Percentiles rank a stretch among this genome's conserved stretches.
Conservation (phyloP, 1,139 yeast species). For the Blastobotrys illinoisensis region DNA sequence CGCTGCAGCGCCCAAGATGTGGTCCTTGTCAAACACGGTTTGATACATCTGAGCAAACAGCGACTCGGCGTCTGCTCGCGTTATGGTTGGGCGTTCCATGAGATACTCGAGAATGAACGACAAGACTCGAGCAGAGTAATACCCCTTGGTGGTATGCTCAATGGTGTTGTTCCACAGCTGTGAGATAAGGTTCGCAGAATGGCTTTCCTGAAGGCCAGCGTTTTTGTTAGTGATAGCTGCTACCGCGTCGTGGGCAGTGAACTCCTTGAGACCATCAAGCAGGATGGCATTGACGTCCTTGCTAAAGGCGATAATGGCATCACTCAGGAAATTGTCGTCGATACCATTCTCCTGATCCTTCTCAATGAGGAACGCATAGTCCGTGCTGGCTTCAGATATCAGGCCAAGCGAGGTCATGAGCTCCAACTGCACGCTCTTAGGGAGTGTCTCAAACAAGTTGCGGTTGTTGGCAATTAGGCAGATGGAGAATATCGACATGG, state of each 20-base stretch:
- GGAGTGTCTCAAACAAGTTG: conserved; percentile 10
- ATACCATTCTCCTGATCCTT: conserved; percentile 12
- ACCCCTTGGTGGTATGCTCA: conserved; percentile 13
- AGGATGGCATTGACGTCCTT: conserved; percentile 12
- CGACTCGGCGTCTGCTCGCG: conserved; percentile 12
- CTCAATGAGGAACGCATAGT: conserved; percentile 15
- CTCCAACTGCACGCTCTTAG: conserved; percentile 11
- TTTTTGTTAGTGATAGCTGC: conserved; percentile 6
- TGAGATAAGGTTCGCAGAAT: conserved; percentile 9
- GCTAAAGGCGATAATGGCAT: conserved; percentile 14
- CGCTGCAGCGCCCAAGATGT: conserved; percentile 15
- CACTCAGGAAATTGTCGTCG: conserved; percentile 14
- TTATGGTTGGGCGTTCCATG: conserved; percentile 11
- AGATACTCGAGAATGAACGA: conserved; percentile 13
- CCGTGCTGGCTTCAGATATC: conserved; percentile 14
- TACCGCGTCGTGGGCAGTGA: conserved; percentile 11
- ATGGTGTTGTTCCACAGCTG: conserved; percentile 14
- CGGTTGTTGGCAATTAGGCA: conserved; percentile 13
- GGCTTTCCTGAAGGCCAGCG: conserved; percentile 1
- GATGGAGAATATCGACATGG: conserved; percentile 14
- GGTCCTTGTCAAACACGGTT: conserved; percentile 7
- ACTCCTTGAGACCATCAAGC: conserved; percentile 9
- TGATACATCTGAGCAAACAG: conserved; percentile 10
- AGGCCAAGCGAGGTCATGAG: conserved; percentile 13
- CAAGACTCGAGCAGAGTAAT: conserved; percentile 16